Evolutionary conservation across 352 stramenopile genomes (phyloP), one percentile per base, ranked within the genome.

Genomic region (Phytophthora pluvialis): DNA sequence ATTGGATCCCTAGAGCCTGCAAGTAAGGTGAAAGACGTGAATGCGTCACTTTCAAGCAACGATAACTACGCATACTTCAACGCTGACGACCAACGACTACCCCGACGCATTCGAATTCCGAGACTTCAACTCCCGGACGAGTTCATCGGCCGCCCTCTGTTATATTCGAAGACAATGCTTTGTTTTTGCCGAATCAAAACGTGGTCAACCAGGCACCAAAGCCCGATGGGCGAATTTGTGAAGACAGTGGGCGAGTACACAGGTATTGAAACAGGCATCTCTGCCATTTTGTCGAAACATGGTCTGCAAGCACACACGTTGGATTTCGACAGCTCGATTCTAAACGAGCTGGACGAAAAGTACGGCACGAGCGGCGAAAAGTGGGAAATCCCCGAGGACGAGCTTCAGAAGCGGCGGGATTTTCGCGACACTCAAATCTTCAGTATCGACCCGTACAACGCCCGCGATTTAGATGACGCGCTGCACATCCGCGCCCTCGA

Each of bases 361-460:
- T 98, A 95, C 35, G 79, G 83, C 6, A 70, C 62, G 10, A 83
- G 66, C 7, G 81, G 76, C 12, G 81, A 94, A 56, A 86, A 90
- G 21, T 97, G 88, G 86, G 38, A 71, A 28, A 86, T 97, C n/a
- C 81, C 89, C 3, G 58, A 70, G 11, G 75, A 90, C 61, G 97
- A 98, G 63, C 64, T 97, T 1, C 80, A 73, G 11, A 79, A 81
- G 18, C 81, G 97, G 15, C 81, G 91, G 1, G 97, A 99, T 70
- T 98, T 99, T 47, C 87, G 97, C 7, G 45, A 77, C 0, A 59
- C 67, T 28, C 82, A 95, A 46, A 98, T 99, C 54, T 99, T 99
- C 67, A 99, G 95, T 6, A 99, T 99, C 43, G 97, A 99, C 79
- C 97, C 97, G 16, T 97, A 96, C 44, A 98, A 95, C 10, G 96